Base-by-base conservation (phyloP, 495 filamentous ascomycete genomes). In the Aspergillus ellipticus region DNA sequence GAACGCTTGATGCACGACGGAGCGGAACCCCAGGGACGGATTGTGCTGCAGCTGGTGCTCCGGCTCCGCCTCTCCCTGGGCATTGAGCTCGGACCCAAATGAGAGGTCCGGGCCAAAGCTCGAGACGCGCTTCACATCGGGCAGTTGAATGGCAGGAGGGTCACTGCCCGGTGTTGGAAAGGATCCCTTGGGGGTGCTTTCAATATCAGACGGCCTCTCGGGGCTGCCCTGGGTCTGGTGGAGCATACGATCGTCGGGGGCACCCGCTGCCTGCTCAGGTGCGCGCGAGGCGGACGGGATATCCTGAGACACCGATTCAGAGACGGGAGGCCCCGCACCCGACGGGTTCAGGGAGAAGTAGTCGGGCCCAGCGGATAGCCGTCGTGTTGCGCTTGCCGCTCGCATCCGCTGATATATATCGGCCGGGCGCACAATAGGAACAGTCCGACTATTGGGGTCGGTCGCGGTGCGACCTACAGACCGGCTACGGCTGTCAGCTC, bases 391-490 rank as follows among this genome's bases (percentile, higher is more conserved):
- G 53, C 74, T 79, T 55, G 89, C 88, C 58, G 90, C 87, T 42
- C 82, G 82, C 66, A 88, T 76, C 2, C 88, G 82, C 54, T 78
- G 83, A 65, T 94, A 94, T 29, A 92, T 88, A 58, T 96, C 89
- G 19, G 85, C 85, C 10, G 91, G 89, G 16, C 88, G 79, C 21
- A 90, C 77, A 57, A 93, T 85, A 2, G 87, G 81, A 19, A 48
- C 50, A n/a, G 53, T 47, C 8, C 55, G 53, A 45, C 58, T 48
- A 49, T 59, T 57, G 10, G 74, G 67, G 5, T 68, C 49, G 11
- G 43, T 22, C 4, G 50, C 42, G 13, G 28, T 54, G 29, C 51
- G 55, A 66, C 71, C 49, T 67, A 57, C 55, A 77, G 81, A 57
- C 74, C 72, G 81, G 75, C 31, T 84, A 82, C 59, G 24, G 81